A percentile compares a stretch with the other conserved stretches of the same genome.
These are phyloP conservation scores for Musa troglodytarum DNA, from an alignment of 176 grass and related monocot genomes.

Conservation along the genomic window DNA sequence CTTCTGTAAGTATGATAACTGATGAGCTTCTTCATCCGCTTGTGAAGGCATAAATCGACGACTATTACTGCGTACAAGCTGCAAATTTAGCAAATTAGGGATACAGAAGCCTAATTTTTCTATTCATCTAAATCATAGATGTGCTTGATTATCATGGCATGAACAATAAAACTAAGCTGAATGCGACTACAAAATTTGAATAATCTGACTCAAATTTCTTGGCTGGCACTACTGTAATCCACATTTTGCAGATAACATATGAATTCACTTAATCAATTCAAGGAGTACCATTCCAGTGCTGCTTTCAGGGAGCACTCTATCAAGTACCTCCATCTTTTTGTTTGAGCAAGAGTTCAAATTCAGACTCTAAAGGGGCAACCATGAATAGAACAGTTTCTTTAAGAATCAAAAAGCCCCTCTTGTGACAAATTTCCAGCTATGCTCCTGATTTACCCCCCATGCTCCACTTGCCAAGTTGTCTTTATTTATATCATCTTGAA, in stretches of 20 bases:
- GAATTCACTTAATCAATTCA: not conserved
- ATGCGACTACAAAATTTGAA: not conserved
- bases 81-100: slow-evolving; percentile 6
- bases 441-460: not conserved
- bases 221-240: too few species aligned
- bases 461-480: not conserved
- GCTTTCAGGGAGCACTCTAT: not conserved
- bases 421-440: too few species aligned
- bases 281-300: not conserved
- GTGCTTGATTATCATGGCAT: not conserved
- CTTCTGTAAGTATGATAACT: slow-evolving; percentile 91
- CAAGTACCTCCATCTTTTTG: not conserved
- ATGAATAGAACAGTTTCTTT: too few species aligned
- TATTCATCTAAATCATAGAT: not conserved
- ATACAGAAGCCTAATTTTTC: not conserved
- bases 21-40: slow-evolving; percentile 88
- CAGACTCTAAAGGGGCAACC: too few species aligned
- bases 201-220: too few species aligned
- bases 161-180: not conserved
- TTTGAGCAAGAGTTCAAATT: not conserved
- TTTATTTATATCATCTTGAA: not conserved
- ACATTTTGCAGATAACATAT: too few species aligned
- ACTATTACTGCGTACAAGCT: slow-evolving; percentile 97
- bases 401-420: too few species aligned
- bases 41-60: slow-evolving; percentile 88